Percentiles rank a stretch among this genome's conserved stretches.
Evolutionary conservation across 495 filamentous ascomycete genomes (phyloP).

Genomic region (Annulohypoxylon nitens): DNA sequence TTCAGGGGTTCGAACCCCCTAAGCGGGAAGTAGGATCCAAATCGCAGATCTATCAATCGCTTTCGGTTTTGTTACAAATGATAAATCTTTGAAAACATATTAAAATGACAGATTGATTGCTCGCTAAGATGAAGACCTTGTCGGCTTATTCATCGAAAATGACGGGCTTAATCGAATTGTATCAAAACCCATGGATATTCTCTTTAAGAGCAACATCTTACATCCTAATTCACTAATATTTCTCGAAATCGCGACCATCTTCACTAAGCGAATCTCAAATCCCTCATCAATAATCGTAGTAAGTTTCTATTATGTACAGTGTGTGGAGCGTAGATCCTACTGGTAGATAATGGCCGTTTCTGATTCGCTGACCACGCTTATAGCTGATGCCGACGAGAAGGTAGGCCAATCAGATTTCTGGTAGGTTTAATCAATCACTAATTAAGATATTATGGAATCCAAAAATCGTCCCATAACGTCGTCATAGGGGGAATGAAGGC

Average conservation of each 20-base stretch:
- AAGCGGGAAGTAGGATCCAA: conserved; percentile 42
- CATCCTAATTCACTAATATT: neutral
- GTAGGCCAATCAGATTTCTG: conserved; percentile 36
- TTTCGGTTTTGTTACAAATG: conserved; percentile 41
- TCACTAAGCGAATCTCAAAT: conserved; percentile 31
- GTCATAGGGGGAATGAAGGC: conserved; percentile 43
- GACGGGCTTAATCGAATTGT: neutral
- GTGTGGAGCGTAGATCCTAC: conserved; percentile 37
- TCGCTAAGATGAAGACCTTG: neutral
- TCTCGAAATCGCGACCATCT: conserved; percentile 1
- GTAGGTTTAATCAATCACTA: conserved; percentile 34
- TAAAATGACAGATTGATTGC: neutral
- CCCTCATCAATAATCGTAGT: conserved; percentile 27
- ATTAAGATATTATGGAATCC: conserved; percentile 37
- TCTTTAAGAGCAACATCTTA: neutral
- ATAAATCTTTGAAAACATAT: conserved; percentile 16
- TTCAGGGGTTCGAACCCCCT: conserved; percentile 20
- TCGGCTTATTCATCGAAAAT: neutral
- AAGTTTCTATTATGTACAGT: conserved; percentile 33
- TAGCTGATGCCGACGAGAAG: conserved; percentile 41
- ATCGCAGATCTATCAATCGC: conserved; percentile 45
- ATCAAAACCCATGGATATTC: neutral
- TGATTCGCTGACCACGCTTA: conserved; percentile 36
- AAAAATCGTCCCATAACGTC: conserved; percentile 46
- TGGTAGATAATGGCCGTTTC: neutral